Conservation (phyloP, 1,284 basidiomycete species). For the Ustilago sp. region DNA sequence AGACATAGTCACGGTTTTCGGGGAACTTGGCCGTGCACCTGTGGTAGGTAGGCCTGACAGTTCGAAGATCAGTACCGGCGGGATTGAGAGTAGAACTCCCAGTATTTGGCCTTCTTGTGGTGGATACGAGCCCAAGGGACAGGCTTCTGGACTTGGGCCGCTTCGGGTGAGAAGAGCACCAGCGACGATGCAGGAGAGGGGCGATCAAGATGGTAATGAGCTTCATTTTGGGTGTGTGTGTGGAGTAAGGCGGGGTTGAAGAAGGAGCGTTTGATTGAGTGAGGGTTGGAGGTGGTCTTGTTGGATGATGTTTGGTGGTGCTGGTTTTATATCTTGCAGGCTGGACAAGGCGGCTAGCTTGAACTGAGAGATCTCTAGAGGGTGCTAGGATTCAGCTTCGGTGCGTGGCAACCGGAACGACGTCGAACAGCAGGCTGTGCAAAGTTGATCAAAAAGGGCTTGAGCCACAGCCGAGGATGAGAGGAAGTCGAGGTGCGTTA, state of each 20-base stretch:
- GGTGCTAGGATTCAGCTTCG: no score
- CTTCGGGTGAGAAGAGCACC: conserved; percentile 13
- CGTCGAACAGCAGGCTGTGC: no score
- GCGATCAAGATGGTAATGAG: conserved; percentile 16
- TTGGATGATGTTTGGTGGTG: no score
- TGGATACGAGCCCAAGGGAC: conserved; percentile 19
- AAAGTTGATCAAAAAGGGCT: no score
- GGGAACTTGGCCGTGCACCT: conserved; percentile 3
- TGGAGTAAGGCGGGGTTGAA: background rate
- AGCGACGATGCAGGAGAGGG: conserved; percentile 12
- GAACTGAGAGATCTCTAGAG: no score
- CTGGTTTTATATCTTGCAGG: no score
- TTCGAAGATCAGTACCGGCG: conserved; percentile 11
- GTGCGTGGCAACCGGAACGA: no score
- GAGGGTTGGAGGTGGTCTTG: background rate
- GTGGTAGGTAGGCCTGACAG: conserved; percentile 12
- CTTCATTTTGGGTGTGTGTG: conserved; percentile 12
- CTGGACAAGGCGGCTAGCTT: no score
- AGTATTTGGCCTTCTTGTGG: conserved; percentile 19
- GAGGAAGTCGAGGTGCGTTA: no score
- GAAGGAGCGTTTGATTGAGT: background rate
- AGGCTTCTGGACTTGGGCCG: conserved; percentile 3
- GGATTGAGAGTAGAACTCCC: conserved; percentile 9
- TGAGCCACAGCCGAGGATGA: no score
- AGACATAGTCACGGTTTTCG: background rate